Evolutionary conservation across 768 basidiomycete genomes (phyloP).

Genomic region (Mycena vulgaris): DNA sequence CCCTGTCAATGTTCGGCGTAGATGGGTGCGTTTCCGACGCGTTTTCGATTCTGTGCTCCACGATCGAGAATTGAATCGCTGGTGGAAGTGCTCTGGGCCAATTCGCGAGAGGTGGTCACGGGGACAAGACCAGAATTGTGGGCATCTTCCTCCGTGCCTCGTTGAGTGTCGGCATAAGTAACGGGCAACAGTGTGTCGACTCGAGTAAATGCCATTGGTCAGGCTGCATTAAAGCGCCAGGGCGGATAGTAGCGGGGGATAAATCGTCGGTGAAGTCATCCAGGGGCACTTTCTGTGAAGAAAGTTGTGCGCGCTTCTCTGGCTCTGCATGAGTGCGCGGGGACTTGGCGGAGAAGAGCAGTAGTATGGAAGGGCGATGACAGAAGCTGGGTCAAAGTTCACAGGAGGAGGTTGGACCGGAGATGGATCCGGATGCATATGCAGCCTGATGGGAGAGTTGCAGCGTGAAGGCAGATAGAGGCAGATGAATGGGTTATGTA

Average conservation of each 20-base stretch:
- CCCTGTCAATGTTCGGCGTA: constrained; percentile 3
- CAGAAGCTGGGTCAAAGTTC: background rate
- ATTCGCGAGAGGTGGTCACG: background rate
- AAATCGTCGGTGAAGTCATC: background rate
- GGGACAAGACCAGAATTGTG: background rate
- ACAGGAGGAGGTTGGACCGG: background rate
- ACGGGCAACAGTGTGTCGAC: too few relatives aligned
- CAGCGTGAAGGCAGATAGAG: background rate
- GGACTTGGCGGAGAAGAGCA: constrained; percentile 2
- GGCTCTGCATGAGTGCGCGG: background rate
- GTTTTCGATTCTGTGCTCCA: background rate
- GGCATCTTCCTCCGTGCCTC: background rate
- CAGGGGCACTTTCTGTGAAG: constrained; percentile 10
- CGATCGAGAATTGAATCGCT: background rate
- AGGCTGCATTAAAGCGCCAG: constrained; percentile 6
- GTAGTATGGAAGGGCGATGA: background rate
- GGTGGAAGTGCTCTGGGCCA: background rate
- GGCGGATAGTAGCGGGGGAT: constrained; percentile 1
- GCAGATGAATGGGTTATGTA: background rate
- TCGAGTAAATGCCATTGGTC: background rate
- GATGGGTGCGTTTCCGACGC: background rate
- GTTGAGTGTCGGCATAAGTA: background rate
- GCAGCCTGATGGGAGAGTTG: too few relatives aligned
- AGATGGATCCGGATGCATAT: background rate
- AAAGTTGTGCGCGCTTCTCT: background rate